A percentile compares a stretch with the other conserved stretches of the same genome.
Conservation (phyloP, 805 yeast species). For the Ogataea polymorpha region DNA sequence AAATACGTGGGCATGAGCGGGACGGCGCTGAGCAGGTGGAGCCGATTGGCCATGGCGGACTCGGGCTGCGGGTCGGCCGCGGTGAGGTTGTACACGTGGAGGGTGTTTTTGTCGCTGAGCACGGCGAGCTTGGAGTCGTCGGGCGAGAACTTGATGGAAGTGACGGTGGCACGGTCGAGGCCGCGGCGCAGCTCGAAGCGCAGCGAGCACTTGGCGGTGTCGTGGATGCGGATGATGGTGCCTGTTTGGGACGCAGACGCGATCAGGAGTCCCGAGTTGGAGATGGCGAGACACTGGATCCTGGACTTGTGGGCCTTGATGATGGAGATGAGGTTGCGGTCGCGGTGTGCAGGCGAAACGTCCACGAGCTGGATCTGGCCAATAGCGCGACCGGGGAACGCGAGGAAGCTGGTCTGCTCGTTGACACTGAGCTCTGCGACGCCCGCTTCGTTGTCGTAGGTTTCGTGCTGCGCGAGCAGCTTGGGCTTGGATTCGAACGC, state of each 20-base stretch:
- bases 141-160: slow-evolving; percentile 81
- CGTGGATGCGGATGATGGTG: slow-evolving; percentile 72
- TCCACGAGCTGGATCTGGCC: slow-evolving; percentile 85
- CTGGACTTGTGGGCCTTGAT: slow-evolving; percentile 74
- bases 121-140: slow-evolving; percentile 76
- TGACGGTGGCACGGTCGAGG: slow-evolving; percentile 75
- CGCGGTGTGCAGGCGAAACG: slow-evolving; percentile 62
- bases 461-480: slow-evolving; percentile 60
- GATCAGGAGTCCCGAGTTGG: slow-evolving; percentile 59
- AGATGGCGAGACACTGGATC: slow-evolving; percentile 61
- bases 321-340: slow-evolving; percentile 60
- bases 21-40: slow-evolving; percentile 61
- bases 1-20: slow-evolving; percentile 65
- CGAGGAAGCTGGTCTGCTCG: slow-evolving; percentile 43
- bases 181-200: slow-evolving; percentile 90
- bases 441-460: slow-evolving; percentile 60
- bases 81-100: slow-evolving; percentile 70
- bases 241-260: slow-evolving; percentile 85
- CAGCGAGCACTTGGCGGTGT: slow-evolving; percentile 63
- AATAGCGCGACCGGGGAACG: slow-evolving; percentile 69
- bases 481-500: slow-evolving; percentile 81
- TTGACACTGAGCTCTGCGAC: slow-evolving; percentile 46
- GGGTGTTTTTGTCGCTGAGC: slow-evolving; percentile 81
- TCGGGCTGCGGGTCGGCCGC: slow-evolving; percentile 30
- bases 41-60: slow-evolving; percentile 41